Evolutionary conservation across 768 basidiomycete genomes (phyloP), one percentile per base, ranked within the genome.

Genomic region (Tulasnella sp.): DNA sequence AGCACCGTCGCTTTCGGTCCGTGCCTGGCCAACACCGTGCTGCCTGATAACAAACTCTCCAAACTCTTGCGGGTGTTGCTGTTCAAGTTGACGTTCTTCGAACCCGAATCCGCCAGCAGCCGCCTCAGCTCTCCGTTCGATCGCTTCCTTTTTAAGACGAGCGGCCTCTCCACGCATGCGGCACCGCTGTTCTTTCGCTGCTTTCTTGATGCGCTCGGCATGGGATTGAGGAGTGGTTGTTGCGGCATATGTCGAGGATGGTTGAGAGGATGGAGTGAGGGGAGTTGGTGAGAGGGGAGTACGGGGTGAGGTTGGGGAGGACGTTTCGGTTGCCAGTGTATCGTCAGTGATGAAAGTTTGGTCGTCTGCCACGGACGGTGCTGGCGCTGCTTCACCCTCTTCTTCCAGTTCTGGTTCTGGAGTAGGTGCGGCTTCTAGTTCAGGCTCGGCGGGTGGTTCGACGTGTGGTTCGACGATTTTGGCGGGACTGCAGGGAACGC

Each of bases 51-150:
- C 21, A 34, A 68, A 72, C 58, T 62, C 56, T 19, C 77, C 77
- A 38, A 78, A 78, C 24, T 78, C 77, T 44, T 44, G 42, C 42
- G 42, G 42, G 27, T 40, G 39, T 18, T 42, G 34, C 75, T n/a
- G 3, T 27, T 48, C 38, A 2, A 10, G 24, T 36, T 76, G 44
- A 58, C 5, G 56, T 12, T 16, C 68, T 5, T 56, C 46, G 48
- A 44, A 39, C 19, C 36, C 19, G 39, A 78, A 78, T 24, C 77
- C 77, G 7, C 62, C 62, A 7, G 77, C 62, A n/a, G 77, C 77
- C 2, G 68, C 58, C 31, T 78, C 77, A 18, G 77, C 77, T 19
- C 77, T 31, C 39, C 77, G 52, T 34, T 72, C 77, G 4, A 38
- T 42, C 31, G 74, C 77, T 31, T 78, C 62, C 24, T 42, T 39